Evolutionary conservation across 331 rosid species (phyloP).

Genomic region (Spiraea crenata): DNA sequence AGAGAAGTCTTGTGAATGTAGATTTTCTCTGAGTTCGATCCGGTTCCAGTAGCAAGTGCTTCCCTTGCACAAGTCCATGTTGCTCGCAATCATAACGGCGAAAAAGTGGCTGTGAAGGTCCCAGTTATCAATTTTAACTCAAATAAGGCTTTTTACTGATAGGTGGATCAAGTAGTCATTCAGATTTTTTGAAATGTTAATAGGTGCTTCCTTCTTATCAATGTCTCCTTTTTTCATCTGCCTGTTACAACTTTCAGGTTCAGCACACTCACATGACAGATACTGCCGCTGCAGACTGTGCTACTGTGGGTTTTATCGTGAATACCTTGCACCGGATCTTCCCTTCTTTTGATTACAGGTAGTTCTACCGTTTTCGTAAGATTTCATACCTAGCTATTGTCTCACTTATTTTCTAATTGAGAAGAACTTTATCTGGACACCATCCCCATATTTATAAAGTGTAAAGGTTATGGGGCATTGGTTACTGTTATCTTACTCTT

Average conservation of each 20-base stretch:
- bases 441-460: slow-evolving; percentile 13
- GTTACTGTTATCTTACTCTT: slow-evolving; percentile 26
- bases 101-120: slow-evolving; percentile 99
- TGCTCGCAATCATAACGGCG: slow-evolving; percentile 72
- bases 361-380: slow-evolving; percentile 21
- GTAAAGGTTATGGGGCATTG: slow-evolving; percentile 13
- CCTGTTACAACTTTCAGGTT: slow-evolving; percentile 56
- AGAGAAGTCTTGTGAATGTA: slow-evolving; percentile 40
- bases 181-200: slow-evolving; percentile 4
- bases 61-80: slow-evolving; percentile 98
- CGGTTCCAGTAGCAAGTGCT: slow-evolving; percentile 88
- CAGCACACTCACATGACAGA: slow-evolving; percentile 96
- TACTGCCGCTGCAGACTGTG: slow-evolving; percentile 94
- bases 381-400: slow-evolving; percentile 12
- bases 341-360: slow-evolving; percentile 95
- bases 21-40: slow-evolving; percentile 85
- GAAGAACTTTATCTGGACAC: slow-evolving; percentile 19
- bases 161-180: slow-evolving; percentile 34
- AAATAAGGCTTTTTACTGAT: slow-evolving; percentile 25
- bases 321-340: slow-evolving; percentile 69
- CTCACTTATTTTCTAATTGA: slow-evolving; percentile 12
- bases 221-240: slow-evolving; percentile 18
- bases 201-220: slow-evolving; percentile 20
- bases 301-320: slow-evolving; percentile 80
- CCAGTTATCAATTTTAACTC: slow-evolving; percentile 16